phyloP scores from a whole-genome alignment of 768 basidiomycete species.

The Butyriboletus loyo region DNA sequence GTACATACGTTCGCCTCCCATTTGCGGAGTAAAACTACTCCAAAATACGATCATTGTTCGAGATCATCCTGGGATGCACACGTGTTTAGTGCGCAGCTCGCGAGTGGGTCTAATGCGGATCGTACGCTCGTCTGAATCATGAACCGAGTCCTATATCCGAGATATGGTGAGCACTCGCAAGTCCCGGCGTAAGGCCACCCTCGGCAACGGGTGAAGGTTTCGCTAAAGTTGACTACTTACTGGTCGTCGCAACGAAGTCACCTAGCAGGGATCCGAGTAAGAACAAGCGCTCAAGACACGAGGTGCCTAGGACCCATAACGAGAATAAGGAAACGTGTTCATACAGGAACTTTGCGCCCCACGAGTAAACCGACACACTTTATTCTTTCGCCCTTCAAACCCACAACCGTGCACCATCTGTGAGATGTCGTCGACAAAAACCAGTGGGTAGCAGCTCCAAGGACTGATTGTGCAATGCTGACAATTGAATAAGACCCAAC shows the following conservation, averaged over 20 bases:
- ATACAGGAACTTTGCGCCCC: neutral
- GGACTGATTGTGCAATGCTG: neutral
- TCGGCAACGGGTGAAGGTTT: neutral
- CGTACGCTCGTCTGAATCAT: neutral
- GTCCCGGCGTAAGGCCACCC: no score
- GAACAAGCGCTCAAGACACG: neutral
- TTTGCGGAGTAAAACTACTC: no score
- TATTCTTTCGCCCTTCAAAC: neutral
- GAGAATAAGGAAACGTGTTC: neutral
- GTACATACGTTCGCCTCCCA: no score
- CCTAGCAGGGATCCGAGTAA: neutral
- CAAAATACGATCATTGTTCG: no score
- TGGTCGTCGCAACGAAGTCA: neutral
- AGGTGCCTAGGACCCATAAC: neutral
- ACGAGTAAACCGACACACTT: neutral
- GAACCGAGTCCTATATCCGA: neutral
- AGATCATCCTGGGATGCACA: no score
- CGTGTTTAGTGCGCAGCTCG: no score
- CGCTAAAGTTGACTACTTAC: neutral
- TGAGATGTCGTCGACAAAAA: neutral
- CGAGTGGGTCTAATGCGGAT: neutral
- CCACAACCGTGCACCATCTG: neutral
- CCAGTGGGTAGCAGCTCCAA: neutral
- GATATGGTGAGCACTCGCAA: no score
- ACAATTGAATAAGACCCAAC: neutral